Conservation (phyloP, 345 rosid genomes). For the Eucalyptus curtisii region DNA sequence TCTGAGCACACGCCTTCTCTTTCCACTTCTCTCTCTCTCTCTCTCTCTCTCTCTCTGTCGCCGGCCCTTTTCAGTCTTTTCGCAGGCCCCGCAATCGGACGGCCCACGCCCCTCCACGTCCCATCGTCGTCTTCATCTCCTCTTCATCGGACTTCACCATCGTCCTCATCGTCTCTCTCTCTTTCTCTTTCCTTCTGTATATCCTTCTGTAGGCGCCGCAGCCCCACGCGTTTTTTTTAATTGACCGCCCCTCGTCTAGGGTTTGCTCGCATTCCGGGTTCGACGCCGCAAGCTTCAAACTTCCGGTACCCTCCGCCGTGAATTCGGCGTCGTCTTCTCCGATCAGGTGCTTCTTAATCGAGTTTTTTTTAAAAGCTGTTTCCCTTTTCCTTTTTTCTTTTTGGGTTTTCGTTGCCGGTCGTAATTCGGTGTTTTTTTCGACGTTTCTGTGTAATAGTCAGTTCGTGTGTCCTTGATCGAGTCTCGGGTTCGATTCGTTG, state of each 20-base stretch:
- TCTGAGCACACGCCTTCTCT: not conserved
- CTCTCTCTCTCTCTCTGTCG: not conserved
- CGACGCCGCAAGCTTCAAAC: not conserved
- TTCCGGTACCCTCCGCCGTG: conserved; percentile 23
- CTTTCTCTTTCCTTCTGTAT: not conserved
- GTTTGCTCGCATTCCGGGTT: not conserved
- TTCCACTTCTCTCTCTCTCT: no score
- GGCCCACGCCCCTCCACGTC: conserved; percentile 37
- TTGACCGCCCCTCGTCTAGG: not conserved
- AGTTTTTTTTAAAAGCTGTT: not conserved
- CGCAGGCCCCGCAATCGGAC: conserved; percentile 23
- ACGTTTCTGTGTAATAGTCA: not conserved
- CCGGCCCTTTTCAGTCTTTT: conserved; percentile 70
- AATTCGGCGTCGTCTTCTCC: conserved; percentile 89
- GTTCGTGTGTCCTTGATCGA: not conserved
- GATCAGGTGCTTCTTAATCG: conserved; percentile 1
- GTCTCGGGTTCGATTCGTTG: not conserved
- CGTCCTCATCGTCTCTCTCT: not conserved
- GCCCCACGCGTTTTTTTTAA: not conserved
- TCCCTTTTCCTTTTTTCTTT: not conserved
- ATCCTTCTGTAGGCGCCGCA: not conserved
- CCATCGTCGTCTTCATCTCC: not conserved
- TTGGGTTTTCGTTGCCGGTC: not conserved
- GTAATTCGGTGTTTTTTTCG: not conserved
- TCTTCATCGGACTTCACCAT: not conserved